Evolutionary conservation across 164 flowering plant species (phyloP).

Genomic region (Chimonanthus praecox): DNA sequence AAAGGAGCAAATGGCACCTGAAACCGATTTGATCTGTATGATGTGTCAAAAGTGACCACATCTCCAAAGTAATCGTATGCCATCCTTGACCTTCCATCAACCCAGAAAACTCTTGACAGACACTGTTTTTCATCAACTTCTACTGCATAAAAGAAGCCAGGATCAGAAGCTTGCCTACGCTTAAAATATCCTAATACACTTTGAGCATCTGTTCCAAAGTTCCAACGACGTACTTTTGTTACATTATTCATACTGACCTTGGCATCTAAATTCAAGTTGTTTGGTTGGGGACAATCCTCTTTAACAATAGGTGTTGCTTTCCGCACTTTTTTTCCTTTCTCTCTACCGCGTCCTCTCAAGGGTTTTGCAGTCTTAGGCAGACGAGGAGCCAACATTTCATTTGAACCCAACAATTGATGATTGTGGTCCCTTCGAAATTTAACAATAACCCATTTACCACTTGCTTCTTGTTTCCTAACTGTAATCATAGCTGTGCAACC

Average conservation of each 20-base stretch:
- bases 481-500: slow-evolving; percentile 12
- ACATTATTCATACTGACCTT: slow-evolving; percentile 1
- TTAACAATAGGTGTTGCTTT: neutral
- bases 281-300: neutral
- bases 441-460: slow-evolving; percentile 14
- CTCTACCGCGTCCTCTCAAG: neutral
- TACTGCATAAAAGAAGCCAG: slow-evolving; percentile 59
- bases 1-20: slow-evolving; percentile 85
- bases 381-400: neutral
- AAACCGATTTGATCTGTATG: slow-evolving; percentile 70
- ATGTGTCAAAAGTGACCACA: slow-evolving; percentile 77
- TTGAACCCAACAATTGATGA: slow-evolving; percentile 6
- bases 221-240: slow-evolving; percentile 1
- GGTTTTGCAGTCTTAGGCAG: neutral
- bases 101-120: slow-evolving; percentile 74
- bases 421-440: slow-evolving; percentile 10
- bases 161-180: slow-evolving; percentile 29
- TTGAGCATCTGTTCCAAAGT: neutral
- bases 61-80: slow-evolving; percentile 77
- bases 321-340: neutral
- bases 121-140: slow-evolving; percentile 63
- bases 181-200: neutral
- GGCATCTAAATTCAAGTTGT: neutral
- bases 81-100: slow-evolving; percentile 53
- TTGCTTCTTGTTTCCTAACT: slow-evolving; percentile 7